A percentile compares a stretch with the other conserved stretches of the same genome.
Evolutionary conservation across 1,284 basidiomycete species (phyloP).

Genomic region (Ceratorhiza oryzae-sativae): DNA sequence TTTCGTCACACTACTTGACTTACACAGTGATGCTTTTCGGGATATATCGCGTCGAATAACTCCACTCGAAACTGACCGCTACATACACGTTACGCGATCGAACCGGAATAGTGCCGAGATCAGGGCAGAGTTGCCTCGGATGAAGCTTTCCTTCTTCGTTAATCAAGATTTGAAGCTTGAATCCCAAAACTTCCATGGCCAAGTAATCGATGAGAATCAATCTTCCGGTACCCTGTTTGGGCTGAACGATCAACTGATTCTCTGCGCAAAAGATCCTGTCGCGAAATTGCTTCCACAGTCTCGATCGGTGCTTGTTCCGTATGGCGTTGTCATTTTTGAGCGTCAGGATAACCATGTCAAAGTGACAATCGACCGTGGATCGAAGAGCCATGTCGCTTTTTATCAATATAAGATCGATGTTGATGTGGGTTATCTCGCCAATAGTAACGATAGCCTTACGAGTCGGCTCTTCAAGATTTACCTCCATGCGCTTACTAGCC

Average conservation of each 20-base stretch:
- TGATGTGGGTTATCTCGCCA: slow-evolving; percentile 52
- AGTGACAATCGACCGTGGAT: slow-evolving; percentile 13
- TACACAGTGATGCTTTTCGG: slow-evolving; percentile 1
- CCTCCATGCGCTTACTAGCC: slow-evolving; percentile 58
- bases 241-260: slow-evolving; percentile 44
- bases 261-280: slow-evolving; percentile 23
- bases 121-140: slow-evolving; percentile 39
- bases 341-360: slow-evolving; percentile 35
- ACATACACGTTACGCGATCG: background rate
- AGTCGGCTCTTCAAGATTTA: slow-evolving; percentile 55
- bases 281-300: slow-evolving; percentile 39
- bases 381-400: slow-evolving; percentile 22
- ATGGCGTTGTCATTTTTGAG: slow-evolving; percentile 47
- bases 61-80: slow-evolving; percentile 10
- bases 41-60: background rate
- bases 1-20: background rate
- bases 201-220: slow-evolving; percentile 48
- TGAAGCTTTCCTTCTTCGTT: slow-evolving; percentile 43
- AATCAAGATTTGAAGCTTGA: slow-evolving; percentile 40
- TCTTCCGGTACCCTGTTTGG: slow-evolving; percentile 48
- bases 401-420: slow-evolving; percentile 53
- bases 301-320: slow-evolving; percentile 52
- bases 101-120: background rate
- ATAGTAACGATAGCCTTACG: slow-evolving; percentile 49
- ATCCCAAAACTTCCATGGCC: slow-evolving; percentile 43